phyloP scores from a whole-genome alignment of 2,329 filamentous ascomycete genomes.

The Cladosporium sp. region DNA sequence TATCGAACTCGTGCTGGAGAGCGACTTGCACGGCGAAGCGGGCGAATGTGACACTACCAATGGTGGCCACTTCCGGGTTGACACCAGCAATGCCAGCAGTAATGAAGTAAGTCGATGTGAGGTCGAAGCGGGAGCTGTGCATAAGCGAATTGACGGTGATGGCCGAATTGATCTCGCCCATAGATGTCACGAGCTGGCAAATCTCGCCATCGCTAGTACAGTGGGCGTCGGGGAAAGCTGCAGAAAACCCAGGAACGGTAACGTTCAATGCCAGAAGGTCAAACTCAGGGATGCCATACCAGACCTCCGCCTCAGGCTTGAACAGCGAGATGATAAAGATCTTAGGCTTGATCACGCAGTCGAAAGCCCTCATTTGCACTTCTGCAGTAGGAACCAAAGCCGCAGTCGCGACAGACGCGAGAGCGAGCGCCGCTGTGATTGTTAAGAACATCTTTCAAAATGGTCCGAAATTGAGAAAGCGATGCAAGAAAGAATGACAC shows the following conservation, averaged over 20 bases:
- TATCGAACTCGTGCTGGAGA: slow-evolving; percentile 73
- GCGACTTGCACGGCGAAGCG: slow-evolving; percentile 72
- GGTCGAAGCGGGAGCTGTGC: slow-evolving; percentile 63
- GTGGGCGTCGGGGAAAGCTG: slow-evolving; percentile 49
- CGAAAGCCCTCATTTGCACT: neutral
- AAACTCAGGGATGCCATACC: slow-evolving; percentile 36
- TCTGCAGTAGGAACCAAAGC: slow-evolving; percentile 3
- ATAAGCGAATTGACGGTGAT: slow-evolving; percentile 63
- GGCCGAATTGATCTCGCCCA: slow-evolving; percentile 71
- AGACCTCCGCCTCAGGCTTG: slow-evolving; percentile 51
- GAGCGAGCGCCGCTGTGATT: neutral
- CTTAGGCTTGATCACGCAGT: slow-evolving; percentile 51
- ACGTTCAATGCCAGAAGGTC: slow-evolving; percentile 37
- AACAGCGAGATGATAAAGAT: slow-evolving; percentile 66
- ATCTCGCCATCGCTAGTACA: slow-evolving; percentile 62
- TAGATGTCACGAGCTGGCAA: slow-evolving; percentile 67
- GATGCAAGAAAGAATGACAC: neutral
- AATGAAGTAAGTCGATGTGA: slow-evolving; percentile 69
- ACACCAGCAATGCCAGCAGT: slow-evolving; percentile 73
- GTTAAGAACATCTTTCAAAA: neutral
- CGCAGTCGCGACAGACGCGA: slow-evolving; percentile 6
- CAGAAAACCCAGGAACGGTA: slow-evolving; percentile 36
- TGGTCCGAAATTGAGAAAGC: neutral
- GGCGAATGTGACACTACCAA: slow-evolving; percentile 66
- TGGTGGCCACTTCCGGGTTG: slow-evolving; percentile 66